Evolutionary conservation across 164 flowering plant species (phyloP).

Genomic region (Macadamia tetraphylla): DNA sequence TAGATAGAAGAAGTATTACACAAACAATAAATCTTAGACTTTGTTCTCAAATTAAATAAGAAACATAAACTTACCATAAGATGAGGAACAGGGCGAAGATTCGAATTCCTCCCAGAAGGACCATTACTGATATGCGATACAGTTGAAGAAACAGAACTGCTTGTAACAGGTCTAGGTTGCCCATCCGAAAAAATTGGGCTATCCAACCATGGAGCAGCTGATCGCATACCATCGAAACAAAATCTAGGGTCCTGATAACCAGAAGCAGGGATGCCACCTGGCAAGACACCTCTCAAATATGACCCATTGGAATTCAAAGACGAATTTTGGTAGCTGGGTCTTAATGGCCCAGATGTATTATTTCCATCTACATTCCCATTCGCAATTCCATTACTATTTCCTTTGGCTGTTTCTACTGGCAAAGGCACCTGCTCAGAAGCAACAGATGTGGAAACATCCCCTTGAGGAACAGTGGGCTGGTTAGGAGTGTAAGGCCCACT

Average conservation of each 20-base stretch:
- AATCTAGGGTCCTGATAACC: slow-evolving; percentile 55
- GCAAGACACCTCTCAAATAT: slow-evolving; percentile 37
- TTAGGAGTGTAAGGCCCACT: slow-evolving; percentile 33
- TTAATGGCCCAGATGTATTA: slow-evolving; percentile 32
- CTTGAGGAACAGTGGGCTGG: slow-evolving; percentile 25
- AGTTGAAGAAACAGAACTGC: slow-evolving; percentile 25
- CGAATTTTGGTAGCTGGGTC: slow-evolving; percentile 34
- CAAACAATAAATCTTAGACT: not conserved
- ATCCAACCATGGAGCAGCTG: slow-evolving; percentile 46
- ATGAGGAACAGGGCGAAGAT: slow-evolving; percentile 39
- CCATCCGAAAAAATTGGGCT: slow-evolving; percentile 37
- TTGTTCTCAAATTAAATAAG: not conserved
- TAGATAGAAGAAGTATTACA: no score
- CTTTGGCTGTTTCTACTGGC: slow-evolving; percentile 41
- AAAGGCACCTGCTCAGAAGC: slow-evolving; percentile 49
- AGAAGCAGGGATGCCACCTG: slow-evolving; percentile 39
- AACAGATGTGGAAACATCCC: slow-evolving; percentile 38
- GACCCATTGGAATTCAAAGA: slow-evolving; percentile 34
- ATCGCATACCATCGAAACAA: slow-evolving; percentile 39
- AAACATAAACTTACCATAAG: slow-evolving; percentile 34
- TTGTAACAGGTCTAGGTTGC: slow-evolving; percentile 31
- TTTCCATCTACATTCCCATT: slow-evolving; percentile 37
- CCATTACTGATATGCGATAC: slow-evolving; percentile 28
- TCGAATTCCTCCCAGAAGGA: slow-evolving; percentile 45
- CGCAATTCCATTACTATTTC: slow-evolving; percentile 29